Evolutionary conservation across 768 basidiomycete species (phyloP).

Genomic region (Clavaria fumosa): DNA sequence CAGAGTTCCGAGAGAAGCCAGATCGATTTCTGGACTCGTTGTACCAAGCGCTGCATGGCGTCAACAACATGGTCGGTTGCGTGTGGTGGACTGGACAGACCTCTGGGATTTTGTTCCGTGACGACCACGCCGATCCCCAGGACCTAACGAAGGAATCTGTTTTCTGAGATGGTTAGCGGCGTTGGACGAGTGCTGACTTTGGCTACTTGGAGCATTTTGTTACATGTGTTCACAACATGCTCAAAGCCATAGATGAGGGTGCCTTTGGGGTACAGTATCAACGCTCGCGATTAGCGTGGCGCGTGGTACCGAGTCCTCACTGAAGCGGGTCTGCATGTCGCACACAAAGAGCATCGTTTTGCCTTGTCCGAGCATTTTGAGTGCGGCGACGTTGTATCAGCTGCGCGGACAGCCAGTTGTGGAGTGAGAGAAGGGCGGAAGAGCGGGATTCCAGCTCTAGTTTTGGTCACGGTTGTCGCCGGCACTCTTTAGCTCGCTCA

Average conservation of each 20-base stretch:
- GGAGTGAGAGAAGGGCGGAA: no score
- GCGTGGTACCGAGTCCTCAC: slow-evolving; percentile 24
- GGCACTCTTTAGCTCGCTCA: no score
- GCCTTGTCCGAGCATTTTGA: no score
- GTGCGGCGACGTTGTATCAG: no score
- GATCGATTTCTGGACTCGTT: slow-evolving; percentile 47
- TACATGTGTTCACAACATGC: slow-evolving; percentile 48
- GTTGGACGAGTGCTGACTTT: slow-evolving; percentile 27
- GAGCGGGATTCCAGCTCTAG: no score
- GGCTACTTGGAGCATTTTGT: slow-evolving; percentile 65
- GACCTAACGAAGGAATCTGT: slow-evolving; percentile 22
- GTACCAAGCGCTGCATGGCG: slow-evolving; percentile 42
- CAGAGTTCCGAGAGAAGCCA: slow-evolving; percentile 36
- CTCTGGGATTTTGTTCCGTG: slow-evolving; percentile 76
- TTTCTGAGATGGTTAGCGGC: neutral
- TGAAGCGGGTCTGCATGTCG: slow-evolving; percentile 67
- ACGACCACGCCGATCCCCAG: slow-evolving; percentile 57
- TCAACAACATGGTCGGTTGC: slow-evolving; percentile 1
- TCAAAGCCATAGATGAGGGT: slow-evolving; percentile 55
- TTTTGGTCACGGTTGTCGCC: no score
- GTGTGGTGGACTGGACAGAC: neutral
- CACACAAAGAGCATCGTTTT: slow-evolving; percentile 61
- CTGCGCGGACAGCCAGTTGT: no score
- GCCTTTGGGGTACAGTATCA: slow-evolving; percentile 10
- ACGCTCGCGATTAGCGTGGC: neutral